Evolutionary conservation across 2,329 filamentous ascomycete species (phyloP).

Genomic region (Colletotrichum brevisporum): DNA sequence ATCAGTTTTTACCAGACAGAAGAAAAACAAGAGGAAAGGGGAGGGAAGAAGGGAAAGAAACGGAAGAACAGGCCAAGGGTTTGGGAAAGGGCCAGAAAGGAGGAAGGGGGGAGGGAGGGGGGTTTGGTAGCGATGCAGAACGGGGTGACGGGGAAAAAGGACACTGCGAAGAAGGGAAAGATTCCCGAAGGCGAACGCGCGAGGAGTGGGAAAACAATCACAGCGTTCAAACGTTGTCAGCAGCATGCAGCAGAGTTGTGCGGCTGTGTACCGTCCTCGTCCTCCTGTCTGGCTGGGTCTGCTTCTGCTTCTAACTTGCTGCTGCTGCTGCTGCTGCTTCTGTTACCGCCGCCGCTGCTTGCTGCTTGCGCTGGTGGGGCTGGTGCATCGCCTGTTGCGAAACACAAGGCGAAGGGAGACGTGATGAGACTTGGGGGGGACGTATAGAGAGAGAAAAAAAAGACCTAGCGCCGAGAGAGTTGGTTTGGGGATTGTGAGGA

Average conservation of each 20-base stretch:
- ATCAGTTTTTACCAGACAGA: conserved; percentile 12
- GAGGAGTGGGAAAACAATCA: conserved; percentile 21
- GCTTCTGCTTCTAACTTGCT: too few species aligned
- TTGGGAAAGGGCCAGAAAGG: conserved; percentile 27
- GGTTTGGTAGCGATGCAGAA: conserved; percentile 27
- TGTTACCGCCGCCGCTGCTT: conserved; percentile 3
- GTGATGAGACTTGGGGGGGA: too few species aligned
- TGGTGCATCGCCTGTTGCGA: conserved; percentile 27
- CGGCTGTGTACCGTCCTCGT: neutral
- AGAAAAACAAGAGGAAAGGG: neutral
- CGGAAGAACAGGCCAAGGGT: conserved; percentile 31
- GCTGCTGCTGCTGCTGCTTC: neutral
- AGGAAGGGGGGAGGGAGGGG: conserved; percentile 27
- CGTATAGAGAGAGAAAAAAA: neutral
- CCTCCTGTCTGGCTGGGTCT: too few species aligned
- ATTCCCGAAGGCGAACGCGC: neutral
- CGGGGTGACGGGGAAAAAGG: conserved; percentile 26
- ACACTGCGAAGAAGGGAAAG: conserved; percentile 3
- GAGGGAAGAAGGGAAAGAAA: neutral
- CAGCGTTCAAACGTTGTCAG: neutral
- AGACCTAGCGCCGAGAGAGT: conserved; percentile 40
- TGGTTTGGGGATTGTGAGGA: conserved; percentile 34
- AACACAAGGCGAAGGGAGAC: neutral
- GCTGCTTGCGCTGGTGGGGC: neutral
- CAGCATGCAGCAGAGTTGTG: conserved; percentile 27